Evolutionary conservation across 2,329 filamentous ascomycete species (phyloP), one percentile per base, ranked within the genome.

Genomic region (Geoglossum cookeanum): DNA sequence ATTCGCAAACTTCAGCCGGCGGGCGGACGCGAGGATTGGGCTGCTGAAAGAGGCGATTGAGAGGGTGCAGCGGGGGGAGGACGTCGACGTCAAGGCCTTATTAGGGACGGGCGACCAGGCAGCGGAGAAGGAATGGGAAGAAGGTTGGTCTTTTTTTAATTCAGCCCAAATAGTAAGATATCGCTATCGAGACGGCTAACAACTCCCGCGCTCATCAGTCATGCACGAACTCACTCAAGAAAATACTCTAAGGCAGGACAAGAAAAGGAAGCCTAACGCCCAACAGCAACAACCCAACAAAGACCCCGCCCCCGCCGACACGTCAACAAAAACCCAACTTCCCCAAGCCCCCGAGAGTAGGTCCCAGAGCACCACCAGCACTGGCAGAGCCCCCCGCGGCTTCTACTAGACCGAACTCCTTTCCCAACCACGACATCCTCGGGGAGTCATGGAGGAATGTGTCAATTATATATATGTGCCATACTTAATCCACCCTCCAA

Each of bases 61-160:
- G 63, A 80, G 75, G 63, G 75, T 90, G 35, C 80, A 85, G 61
- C 77, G 72, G 48, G 85, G 85, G 13, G 83, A 89, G 67, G 76
- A 85, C 15, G 85, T 96, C 22, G 87, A 97, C 68, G 89, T 97
- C 1, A 87, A 92, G 67, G 81, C 80, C 65, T 71, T 82, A 44
- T 69, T 98, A 55, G 91, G 92, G 3, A 86, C 87, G 0, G 89
- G 88, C 0, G 80, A 92, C 65, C 72, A 77, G 48, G 77, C 77
- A 62, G 80, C 79, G 66, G 92, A 98, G 70, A 74, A 77, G 61
- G 87, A 89, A 64, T 98, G 92, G 94, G 85, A 91, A 70, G 83
- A 94, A 67, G 80, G 87, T 85, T 71, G 66, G 77, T 3, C 29
- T 15, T 22, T 4, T 22, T 5, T 17, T 6, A 17, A 37, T 33